Base-by-base conservation (phyloP, 2,329 filamentous ascomycete genomes). In the Sphaerostilbella broomeana region DNA sequence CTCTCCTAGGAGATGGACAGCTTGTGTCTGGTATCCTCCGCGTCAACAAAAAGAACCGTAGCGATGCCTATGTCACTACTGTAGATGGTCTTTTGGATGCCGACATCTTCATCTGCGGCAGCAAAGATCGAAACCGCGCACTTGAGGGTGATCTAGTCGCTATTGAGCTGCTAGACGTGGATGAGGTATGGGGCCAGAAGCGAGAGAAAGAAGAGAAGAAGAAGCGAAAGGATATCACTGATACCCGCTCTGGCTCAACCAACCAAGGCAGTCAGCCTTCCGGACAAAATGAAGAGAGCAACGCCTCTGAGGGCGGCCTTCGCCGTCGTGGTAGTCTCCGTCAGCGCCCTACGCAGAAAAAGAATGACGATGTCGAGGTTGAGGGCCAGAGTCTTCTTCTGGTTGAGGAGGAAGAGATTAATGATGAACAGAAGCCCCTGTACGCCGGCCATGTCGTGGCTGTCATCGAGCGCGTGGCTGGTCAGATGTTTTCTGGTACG, bases 171-270 rank as follows among this genome's bases (percentile, higher is more conserved):
- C 79, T 98, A 36, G 90, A 98, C 56, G 92, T 98, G 6, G 92
- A 97, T 59, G 92, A 98, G 59, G 92, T 98, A 3, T 98, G 92
- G 92, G 79, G 84, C 17, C 92, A 98, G 70, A 98, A 98, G 74
- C 86, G 88, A 41, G 92, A 98, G 64, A 98, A 98, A 63, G 92
- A 98, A 67, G 92, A 98, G 63, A 98, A 98, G 77, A 98, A 98
- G 79, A 98, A 97, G 72, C 86, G 92, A 62, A 98, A 98, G 73
- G 92, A 98, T 57, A 94, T 95, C 44, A 94, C 88, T 22, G 92
- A 97, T 59, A 89, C 86, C 43, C 81, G 90, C 49, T 79, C 78
- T 37, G 82, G 82, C 49, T 84, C 84, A 47, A 84, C 77, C 49
- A 86, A 79, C 54, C 84, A 83, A 48, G 80, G 80, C 46, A 80